Conservation (phyloP, 768 basidiomycete genomes). For the Termitomyces sp. region DNA sequence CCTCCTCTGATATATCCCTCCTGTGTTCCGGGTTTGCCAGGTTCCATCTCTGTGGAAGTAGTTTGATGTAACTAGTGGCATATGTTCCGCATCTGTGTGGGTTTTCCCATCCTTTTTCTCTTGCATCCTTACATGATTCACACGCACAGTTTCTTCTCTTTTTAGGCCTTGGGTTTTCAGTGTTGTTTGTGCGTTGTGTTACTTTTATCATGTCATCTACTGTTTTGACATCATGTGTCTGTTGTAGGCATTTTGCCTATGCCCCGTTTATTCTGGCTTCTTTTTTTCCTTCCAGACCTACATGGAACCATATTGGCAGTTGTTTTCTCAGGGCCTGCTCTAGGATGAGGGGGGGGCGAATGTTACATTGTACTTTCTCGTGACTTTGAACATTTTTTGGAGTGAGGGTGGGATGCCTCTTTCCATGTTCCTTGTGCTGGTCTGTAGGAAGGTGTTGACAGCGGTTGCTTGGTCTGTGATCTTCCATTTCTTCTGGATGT, state of each 20-base stretch:
- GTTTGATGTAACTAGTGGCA: slow-evolving; percentile 11
- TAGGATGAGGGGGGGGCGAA: not conserved
- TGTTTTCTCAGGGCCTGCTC: not conserved
- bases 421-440: no score
- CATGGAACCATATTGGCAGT: not conserved
- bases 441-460: not conserved
- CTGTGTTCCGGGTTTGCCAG: no score
- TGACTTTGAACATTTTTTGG: not conserved
- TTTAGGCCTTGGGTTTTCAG: not conserved
- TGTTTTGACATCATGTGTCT: slow-evolving; percentile 9
- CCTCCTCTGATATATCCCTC: no score
- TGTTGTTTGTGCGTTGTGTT: not conserved
- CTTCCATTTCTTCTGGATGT: not conserved
- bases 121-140: not conserved
- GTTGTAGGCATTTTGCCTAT: not conserved
- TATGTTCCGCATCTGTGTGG: slow-evolving; percentile 15
- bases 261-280: not conserved
- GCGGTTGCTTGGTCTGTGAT: not conserved
- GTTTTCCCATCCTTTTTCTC: slow-evolving; percentile 10
- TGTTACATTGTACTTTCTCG: not conserved
- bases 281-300: not conserved
- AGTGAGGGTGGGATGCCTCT: no score
- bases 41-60: slow-evolving; percentile 20
- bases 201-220: slow-evolving; percentile 8
- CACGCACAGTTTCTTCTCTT: not conserved